These are phyloP conservation scores for Dipodascopsis uninucleata DNA, from an alignment of 805 yeast species.

Conservation along the genomic window DNA sequence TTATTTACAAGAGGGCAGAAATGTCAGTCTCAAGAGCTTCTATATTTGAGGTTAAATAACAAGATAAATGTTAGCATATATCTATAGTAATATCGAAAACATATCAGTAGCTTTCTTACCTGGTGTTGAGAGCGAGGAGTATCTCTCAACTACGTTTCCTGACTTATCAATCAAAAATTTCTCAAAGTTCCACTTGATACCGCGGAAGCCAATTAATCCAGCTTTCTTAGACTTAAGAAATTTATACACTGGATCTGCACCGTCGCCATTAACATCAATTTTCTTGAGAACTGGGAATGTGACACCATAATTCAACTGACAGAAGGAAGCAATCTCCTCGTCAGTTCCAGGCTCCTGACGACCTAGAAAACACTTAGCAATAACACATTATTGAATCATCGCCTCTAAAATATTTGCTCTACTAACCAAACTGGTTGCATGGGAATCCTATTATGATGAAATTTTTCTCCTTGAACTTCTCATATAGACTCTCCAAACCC, in stretches of 20 bases:
- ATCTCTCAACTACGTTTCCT: slow-evolving; percentile 60
- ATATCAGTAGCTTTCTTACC: slow-evolving; percentile 14
- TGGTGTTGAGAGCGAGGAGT: slow-evolving; percentile 68
- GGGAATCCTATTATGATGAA: slow-evolving; percentile 79
- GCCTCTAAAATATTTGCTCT: background rate
- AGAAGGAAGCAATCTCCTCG: slow-evolving; percentile 64
- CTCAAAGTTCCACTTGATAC: slow-evolving; percentile 77
- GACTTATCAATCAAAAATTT: slow-evolving; percentile 58
- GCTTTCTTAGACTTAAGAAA: slow-evolving; percentile 64
- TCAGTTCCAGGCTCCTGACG: slow-evolving; percentile 69
- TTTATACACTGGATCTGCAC: slow-evolving; percentile 75
- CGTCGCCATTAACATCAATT: slow-evolving; percentile 82
- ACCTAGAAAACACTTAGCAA: slow-evolving; percentile 22
- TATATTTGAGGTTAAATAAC: background rate
- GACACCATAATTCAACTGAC: slow-evolving; percentile 81
- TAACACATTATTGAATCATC: background rate
- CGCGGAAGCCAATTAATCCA: slow-evolving; percentile 62
- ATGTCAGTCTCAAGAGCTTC: slow-evolving; percentile 13
- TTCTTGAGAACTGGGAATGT: slow-evolving; percentile 84
- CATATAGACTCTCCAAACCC: slow-evolving; percentile 65
- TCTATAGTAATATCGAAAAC: background rate
- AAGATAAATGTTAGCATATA: background rate
- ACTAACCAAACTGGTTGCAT: slow-evolving; percentile 74
- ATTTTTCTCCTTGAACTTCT: slow-evolving; percentile 60
- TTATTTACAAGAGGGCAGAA: slow-evolving; percentile 14